Evolutionary conservation across 208 protist species (phyloP), one percentile per base, ranked within the genome.

Genomic region (Acanthamoeba sp.): DNA sequence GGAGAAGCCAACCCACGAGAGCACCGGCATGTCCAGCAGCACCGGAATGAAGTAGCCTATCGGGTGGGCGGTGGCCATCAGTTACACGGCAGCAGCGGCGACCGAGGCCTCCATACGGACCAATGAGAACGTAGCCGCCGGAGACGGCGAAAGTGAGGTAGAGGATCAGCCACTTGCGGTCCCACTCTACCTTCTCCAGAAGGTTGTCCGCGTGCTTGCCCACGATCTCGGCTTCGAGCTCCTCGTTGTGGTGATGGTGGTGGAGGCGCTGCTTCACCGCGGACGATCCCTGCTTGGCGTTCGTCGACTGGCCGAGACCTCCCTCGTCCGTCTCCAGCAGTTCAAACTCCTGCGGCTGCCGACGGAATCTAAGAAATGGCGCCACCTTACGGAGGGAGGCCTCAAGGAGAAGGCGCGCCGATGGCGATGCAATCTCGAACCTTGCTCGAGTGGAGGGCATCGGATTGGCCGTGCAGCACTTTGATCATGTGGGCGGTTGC

Each of bases 401-500:
- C n/a, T n/a, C n/a, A n/a, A n/a, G n/a, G n/a, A n/a, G n/a, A n/a
- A n/a, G n/a, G n/a, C n/a, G n/a, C n/a, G n/a, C n/a, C n/a, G n/a
- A n/a, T n/a, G n/a, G n/a, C n/a, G n/a, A n/a, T n/a, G n/a, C n/a
- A n/a, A n/a, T n/a, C n/a, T n/a, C 55, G 20, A 62, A 62, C 55
- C 55, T 22, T 62, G 55, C 7, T 6, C 22, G 55, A 62, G 22
- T 29, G 20, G 55, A 9, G 55, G 20, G 24, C 16, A n/a, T 62
- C 55, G 55, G 55, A 62, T 62, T 76, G 32, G 62, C 59, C 94
- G 66, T 96, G 95, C 6, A 96, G 55, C 14, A 84, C 73, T 18
- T 90, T 87, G 59, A 96, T 96, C 55, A 95, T 91, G 36, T 96
- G 94, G 7, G 96, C 96, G 0, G 96, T 97, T 27, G 96, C 96